phyloP scores from a whole-genome alignment of 306 rosid genomes.

The Pyrus communis region DNA sequence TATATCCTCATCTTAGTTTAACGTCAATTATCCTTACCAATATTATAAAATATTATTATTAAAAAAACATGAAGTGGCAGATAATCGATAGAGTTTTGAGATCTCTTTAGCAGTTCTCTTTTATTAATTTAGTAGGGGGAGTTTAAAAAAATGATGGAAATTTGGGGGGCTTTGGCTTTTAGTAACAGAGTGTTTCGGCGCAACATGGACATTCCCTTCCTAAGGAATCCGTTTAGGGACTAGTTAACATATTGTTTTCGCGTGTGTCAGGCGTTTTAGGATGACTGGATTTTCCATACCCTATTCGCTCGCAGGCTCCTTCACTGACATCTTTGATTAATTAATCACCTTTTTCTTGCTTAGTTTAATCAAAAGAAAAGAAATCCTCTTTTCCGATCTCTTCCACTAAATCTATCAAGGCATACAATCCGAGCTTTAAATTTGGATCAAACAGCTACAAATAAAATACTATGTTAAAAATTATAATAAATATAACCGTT shows the following conservation, averaged over 20 bases:
- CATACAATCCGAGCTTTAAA: too few relatives aligned
- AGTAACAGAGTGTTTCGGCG: slow-evolving; percentile 13
- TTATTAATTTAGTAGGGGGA: neutral
- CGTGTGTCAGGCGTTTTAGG: slow-evolving; percentile 7
- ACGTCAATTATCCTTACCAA: too few relatives aligned
- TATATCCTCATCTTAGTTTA: too few relatives aligned
- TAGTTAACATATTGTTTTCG: slow-evolving; percentile 62
- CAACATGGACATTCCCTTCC: slow-evolving; percentile 54
- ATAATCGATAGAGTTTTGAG: too few relatives aligned
- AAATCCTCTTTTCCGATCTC: too few relatives aligned
- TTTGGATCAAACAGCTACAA: accelerated
- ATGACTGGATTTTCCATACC: neutral
- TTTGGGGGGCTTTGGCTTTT: neutral
- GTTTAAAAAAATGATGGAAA: neutral
- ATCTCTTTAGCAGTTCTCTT: too few relatives aligned
- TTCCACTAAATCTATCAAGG: too few relatives aligned
- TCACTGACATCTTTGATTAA: neutral
- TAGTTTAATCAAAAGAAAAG: neutral
- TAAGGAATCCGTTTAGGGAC: slow-evolving; percentile 78
- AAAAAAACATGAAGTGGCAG: too few relatives aligned
- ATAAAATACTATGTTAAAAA: accelerated
- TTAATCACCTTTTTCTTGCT: neutral
- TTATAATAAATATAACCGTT: too few relatives aligned
- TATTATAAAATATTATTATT: too few relatives aligned
- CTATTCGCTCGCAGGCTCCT: neutral